Evolutionary conservation across 495 filamentous ascomycete genomes (phyloP).

Genomic region (Penicillium coffeae): DNA sequence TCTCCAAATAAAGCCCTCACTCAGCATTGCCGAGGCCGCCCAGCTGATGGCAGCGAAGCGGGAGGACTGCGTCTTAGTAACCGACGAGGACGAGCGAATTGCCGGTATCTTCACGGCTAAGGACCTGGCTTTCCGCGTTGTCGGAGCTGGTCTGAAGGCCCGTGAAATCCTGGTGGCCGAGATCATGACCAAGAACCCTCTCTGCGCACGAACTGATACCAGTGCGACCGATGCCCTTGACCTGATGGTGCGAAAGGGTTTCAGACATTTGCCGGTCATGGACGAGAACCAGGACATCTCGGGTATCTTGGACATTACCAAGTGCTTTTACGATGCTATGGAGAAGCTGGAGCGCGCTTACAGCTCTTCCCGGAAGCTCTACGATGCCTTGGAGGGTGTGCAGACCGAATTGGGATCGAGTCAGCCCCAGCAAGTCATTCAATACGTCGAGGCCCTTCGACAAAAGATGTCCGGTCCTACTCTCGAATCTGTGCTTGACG

Average conservation of each 20-base stretch:
- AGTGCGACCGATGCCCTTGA: constrained; percentile 96
- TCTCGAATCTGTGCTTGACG: constrained; percentile 88
- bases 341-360: constrained; percentile 98
- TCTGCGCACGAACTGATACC: constrained; percentile 95
- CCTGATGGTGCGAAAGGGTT: constrained; percentile 96
- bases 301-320: constrained; percentile 96
- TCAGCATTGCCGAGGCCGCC: constrained; percentile 91
- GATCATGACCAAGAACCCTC: constrained; percentile 99
- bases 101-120: constrained; percentile 99
- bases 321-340: constrained; percentile 99
- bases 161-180: constrained; percentile 87
- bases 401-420: constrained; percentile 95
- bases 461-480: constrained; percentile 98
- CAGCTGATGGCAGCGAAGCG: constrained; percentile 99
- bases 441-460: constrained; percentile 93
- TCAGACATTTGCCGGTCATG: constrained; percentile 97
- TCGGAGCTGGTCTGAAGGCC: constrained; percentile 89
- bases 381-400: constrained; percentile 97
- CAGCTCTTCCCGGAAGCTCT: constrained; percentile 90
- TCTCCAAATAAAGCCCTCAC: constrained; percentile 94
- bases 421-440: constrained; percentile 97
- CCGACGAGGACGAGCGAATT: constrained; percentile 96
- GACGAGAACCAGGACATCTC: constrained; percentile 99
- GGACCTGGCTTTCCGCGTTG: constrained; percentile 95
- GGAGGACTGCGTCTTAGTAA: constrained; percentile 98